A percentile compares a stretch with the other conserved stretches of the same genome.
Conservation (phyloP, 495 filamentous ascomycete genomes). For the Penicillium steckii region DNA sequence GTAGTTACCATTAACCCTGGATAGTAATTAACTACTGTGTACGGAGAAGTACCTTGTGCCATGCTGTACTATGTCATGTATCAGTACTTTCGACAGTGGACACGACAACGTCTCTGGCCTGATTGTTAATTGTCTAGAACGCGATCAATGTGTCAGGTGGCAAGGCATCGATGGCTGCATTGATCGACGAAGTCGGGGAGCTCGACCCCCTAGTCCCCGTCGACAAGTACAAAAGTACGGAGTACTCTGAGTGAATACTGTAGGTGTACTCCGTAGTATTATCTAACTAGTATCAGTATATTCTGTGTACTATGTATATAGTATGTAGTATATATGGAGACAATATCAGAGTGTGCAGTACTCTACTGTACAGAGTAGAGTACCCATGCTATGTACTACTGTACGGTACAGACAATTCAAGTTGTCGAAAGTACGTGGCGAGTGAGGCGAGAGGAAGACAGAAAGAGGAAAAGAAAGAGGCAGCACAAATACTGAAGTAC, state of each 20-base stretch:
- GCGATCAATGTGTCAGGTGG: constrained; percentile 17
- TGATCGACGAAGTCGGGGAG: constrained; percentile 26
- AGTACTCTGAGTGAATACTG: background rate
- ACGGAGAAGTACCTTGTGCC: no score
- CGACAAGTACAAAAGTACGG: background rate
- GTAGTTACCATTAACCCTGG: no score
- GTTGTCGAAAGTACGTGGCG: constrained; percentile 4
- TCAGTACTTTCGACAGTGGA: background rate
- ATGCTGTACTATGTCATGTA: no score
- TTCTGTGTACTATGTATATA: no score
- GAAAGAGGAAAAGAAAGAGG: constrained; percentile 2
- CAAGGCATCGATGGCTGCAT: constrained; percentile 24
- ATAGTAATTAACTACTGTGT: no score
- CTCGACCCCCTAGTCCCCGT: constrained; percentile 15
- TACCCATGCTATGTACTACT: no score
- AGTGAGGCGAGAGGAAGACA: constrained; percentile 12
- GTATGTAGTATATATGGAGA: background rate
- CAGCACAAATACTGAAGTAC: no score
- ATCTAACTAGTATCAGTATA: background rate
- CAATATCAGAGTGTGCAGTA: no score
- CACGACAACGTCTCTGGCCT: background rate
- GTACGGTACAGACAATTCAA: no score
- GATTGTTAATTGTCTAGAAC: background rate
- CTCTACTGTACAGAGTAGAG: no score
- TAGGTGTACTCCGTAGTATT: background rate